Evolutionary conservation across 805 yeast species (phyloP).

Genomic region (Candida ficus): DNA sequence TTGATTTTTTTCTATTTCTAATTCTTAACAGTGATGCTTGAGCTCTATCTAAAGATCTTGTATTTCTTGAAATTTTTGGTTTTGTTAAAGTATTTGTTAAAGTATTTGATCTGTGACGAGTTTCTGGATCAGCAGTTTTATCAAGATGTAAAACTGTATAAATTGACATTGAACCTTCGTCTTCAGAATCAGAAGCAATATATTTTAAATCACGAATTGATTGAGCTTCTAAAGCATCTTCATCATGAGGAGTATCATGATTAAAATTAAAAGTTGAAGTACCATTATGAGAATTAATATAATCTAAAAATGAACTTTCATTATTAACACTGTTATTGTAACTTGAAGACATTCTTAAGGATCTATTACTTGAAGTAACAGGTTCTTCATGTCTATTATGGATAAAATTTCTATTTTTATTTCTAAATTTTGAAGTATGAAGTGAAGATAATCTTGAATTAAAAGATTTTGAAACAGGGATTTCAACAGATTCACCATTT

Average conservation of each 20-base stretch:
- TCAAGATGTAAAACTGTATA: constrained; percentile 48
- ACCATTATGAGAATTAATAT: constrained; percentile 17
- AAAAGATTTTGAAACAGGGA: constrained; percentile 36
- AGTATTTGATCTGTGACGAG: no score
- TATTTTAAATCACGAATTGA: constrained; percentile 3
- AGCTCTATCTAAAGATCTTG: constrained; percentile 55
- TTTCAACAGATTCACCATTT: constrained; percentile 74
- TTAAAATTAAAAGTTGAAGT: constrained; percentile 21
- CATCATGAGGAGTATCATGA: constrained; percentile 11
- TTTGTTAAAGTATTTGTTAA: constrained; percentile 28
- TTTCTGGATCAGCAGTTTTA: constrained; percentile 26
- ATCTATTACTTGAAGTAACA: background rate
- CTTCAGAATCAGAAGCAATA: constrained; percentile 35
- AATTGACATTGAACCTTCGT: constrained; percentile 64
- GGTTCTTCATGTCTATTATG: background rate
- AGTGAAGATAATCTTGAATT: constrained; percentile 21
- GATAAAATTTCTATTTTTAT: constrained; percentile 1
- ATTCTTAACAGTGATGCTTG: constrained; percentile 61
- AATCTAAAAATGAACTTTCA: constrained; percentile 23
- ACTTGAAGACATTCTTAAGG: constrained; percentile 6
- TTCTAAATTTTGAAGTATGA: constrained; percentile 23
- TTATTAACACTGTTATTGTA: background rate
- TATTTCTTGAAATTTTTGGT: constrained; percentile 28
- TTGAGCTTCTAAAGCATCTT: constrained; percentile 5
- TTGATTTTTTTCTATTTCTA: constrained; percentile 47